Evolutionary conservation across 345 rosid species (phyloP).

Genomic region (Rhodomyrtus tomentosa): DNA sequence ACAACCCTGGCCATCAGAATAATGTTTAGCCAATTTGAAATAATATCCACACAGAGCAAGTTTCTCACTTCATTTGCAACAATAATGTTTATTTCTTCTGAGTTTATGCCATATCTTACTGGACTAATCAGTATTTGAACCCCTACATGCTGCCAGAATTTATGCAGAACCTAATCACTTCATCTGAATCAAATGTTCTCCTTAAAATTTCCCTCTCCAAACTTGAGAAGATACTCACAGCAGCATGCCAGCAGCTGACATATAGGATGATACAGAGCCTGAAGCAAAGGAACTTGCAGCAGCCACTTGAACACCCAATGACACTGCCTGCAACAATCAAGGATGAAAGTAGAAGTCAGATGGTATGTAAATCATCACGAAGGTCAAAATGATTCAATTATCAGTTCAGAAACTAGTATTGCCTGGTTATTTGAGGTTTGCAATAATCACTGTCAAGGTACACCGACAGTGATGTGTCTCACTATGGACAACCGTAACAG

Average conservation of each 20-base stretch:
- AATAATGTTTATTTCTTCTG: not conserved
- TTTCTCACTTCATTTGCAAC: not conserved
- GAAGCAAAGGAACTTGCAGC: constrained; percentile 59
- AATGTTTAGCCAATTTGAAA: not conserved
- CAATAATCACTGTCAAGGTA: not conserved
- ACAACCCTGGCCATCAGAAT: constrained; percentile 56
- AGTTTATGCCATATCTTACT: not conserved
- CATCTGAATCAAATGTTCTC: not conserved
- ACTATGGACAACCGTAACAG: not conserved
- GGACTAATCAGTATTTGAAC: not conserved
- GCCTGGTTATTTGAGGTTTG: not conserved
- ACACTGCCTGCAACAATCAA: constrained; percentile 31
- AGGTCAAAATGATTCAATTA: not conserved
- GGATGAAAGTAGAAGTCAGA: not conserved
- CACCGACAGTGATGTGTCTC: not conserved
- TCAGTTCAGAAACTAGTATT: not conserved
- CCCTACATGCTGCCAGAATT: not conserved
- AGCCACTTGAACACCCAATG: constrained; percentile 64
- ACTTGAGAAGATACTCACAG: constrained; percentile 42
- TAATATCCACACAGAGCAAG: not conserved
- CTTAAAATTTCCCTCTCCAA: not conserved
- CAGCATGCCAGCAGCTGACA: constrained; percentile 88
- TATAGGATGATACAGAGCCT: constrained; percentile 38
- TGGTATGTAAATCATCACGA: not conserved
- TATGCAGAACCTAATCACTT: not conserved